Conservation (phyloP, 768 basidiomycete genomes). For the Pleurotus eryngii region DNA sequence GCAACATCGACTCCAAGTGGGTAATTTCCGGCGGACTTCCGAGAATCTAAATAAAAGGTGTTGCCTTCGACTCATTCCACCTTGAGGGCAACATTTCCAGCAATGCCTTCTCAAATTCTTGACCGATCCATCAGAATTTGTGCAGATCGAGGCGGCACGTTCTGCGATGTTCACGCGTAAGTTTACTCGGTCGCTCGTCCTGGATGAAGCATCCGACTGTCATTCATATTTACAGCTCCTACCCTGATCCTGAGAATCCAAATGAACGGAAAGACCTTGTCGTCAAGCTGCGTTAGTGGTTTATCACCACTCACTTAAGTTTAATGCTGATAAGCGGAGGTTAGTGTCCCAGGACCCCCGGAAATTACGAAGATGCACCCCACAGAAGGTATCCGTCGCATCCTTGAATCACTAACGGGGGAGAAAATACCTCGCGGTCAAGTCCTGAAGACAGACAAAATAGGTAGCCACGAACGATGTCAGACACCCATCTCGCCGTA, state of each 20-base stretch:
- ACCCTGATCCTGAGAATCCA: slow-evolving; percentile 64
- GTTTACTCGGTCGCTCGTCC: slow-evolving; percentile 18
- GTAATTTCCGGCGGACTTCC: no score
- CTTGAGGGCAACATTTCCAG: not conserved
- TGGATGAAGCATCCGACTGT: no score
- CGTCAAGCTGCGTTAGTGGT: slow-evolving; percentile 79
- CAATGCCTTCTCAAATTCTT: slow-evolving; percentile 37
- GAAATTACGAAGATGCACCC: slow-evolving; percentile 92
- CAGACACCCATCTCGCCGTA: no score
- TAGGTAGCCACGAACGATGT: slow-evolving; percentile 42
- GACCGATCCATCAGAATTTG: slow-evolving; percentile 82
- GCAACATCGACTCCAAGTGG: no score
- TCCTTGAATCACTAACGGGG: slow-evolving; percentile 76
- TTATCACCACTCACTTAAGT: not conserved
- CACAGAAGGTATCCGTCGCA: slow-evolving; percentile 87
- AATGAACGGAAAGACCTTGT: slow-evolving; percentile 71
- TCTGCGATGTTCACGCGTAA: slow-evolving; percentile 85
- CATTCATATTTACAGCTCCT: slow-evolving; percentile 45
- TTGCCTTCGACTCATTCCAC: no score
- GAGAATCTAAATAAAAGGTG: no score
- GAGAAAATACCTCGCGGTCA: slow-evolving; percentile 62
- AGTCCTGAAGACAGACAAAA: slow-evolving; percentile 73
- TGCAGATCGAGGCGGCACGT: slow-evolving; percentile 89
- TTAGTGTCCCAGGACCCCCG: slow-evolving; percentile 85
- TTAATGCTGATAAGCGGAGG: not conserved